These are phyloP conservation scores for Peltaster fructicola DNA, from an alignment of 2,329 filamentous ascomycete genomes.

Conservation along the genomic window DNA sequence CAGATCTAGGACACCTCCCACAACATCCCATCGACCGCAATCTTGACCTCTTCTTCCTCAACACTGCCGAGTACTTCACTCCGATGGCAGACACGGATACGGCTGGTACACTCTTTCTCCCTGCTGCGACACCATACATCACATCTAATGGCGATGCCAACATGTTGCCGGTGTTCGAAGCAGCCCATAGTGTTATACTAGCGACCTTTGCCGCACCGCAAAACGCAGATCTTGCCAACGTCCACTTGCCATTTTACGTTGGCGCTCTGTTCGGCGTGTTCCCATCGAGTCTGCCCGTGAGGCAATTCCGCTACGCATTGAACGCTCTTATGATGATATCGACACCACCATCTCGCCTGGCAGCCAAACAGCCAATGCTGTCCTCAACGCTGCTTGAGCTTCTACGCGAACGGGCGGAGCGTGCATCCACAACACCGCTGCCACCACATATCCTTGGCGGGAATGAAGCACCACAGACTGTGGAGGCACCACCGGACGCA, in stretches of 20 bases:
- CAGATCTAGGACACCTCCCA: slow-evolving; percentile 38
- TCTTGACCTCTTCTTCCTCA: slow-evolving; percentile 77
- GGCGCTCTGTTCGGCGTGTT: slow-evolving; percentile 64
- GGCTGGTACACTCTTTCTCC: slow-evolving; percentile 54
- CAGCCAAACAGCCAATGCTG: slow-evolving; percentile 56
- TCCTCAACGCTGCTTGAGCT: slow-evolving; percentile 68
- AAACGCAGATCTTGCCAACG: slow-evolving; percentile 51
- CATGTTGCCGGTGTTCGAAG: slow-evolving; percentile 62
- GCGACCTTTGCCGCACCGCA: slow-evolving; percentile 66
- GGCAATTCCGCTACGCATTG: slow-evolving; percentile 80
- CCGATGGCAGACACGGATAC: slow-evolving; percentile 52
- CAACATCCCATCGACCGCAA: slow-evolving; percentile 49
- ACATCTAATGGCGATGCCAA: slow-evolving; percentile 37
- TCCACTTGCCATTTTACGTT: slow-evolving; percentile 67
- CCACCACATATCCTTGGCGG: slow-evolving; percentile 5
- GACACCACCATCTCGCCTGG: slow-evolving; percentile 59
- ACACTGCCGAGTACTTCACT: slow-evolving; percentile 68
- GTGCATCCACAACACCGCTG: slow-evolving; percentile 31
- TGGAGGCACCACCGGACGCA: slow-evolving; percentile 7
- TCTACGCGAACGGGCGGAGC: slow-evolving; percentile 45
- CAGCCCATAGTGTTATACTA: slow-evolving; percentile 67
- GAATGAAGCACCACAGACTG: slow-evolving; percentile 21
- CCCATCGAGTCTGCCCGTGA: slow-evolving; percentile 56
- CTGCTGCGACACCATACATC: slow-evolving; percentile 59
- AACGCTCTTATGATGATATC: slow-evolving; percentile 69